phyloP scores from a whole-genome alignment of 208 protist genomes.

The Leishmania mexicana region DNA sequence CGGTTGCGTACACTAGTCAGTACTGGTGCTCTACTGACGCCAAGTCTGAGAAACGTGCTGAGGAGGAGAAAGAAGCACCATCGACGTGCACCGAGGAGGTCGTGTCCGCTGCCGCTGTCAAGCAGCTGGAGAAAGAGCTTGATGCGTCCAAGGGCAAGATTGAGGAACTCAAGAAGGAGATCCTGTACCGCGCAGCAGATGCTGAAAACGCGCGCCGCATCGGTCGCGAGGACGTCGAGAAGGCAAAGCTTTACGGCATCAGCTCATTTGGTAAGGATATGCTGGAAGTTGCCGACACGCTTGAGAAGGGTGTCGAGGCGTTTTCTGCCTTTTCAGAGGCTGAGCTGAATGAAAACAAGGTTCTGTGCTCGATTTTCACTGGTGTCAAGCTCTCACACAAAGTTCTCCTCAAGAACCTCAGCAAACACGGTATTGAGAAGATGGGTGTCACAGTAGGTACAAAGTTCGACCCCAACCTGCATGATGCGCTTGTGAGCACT shows the following conservation, averaged over 20 bases:
- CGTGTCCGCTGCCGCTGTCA: constrained; percentile 27
- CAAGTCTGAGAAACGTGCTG: constrained; percentile 29
- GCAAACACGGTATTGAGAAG: constrained; percentile 88
- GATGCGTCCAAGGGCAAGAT: constrained; percentile 58
- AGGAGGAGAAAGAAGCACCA: constrained; percentile 28
- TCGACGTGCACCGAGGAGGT: constrained; percentile 28
- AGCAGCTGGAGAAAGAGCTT: constrained; percentile 74
- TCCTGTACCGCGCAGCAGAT: constrained; percentile 87
- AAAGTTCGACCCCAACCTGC: constrained; percentile 89
- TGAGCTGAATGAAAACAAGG: constrained; percentile 65
- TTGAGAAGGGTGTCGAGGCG: constrained; percentile 87
- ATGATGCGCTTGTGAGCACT: constrained; percentile 90
- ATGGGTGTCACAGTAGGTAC: constrained; percentile 69
- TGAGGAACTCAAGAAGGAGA: constrained; percentile 82
- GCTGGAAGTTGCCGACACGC: constrained; percentile 92
- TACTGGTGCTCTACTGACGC: constrained; percentile 49
- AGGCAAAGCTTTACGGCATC: constrained; percentile 89
- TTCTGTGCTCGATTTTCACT: constrained; percentile 68
- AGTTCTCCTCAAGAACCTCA: constrained; percentile 85
- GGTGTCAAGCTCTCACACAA: constrained; percentile 88
- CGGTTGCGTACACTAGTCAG: constrained; percentile 8
- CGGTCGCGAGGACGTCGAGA: constrained; percentile 89
- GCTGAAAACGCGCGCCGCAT: constrained; percentile 90
- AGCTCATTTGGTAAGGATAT: constrained; percentile 92
- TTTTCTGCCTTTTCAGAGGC: constrained; percentile 54